Percentiles rank a stretch among this genome's conserved stretches.
Conservation (phyloP, 1,284 basidiomycete species). For the Ceratobasidium theobromae region DNA sequence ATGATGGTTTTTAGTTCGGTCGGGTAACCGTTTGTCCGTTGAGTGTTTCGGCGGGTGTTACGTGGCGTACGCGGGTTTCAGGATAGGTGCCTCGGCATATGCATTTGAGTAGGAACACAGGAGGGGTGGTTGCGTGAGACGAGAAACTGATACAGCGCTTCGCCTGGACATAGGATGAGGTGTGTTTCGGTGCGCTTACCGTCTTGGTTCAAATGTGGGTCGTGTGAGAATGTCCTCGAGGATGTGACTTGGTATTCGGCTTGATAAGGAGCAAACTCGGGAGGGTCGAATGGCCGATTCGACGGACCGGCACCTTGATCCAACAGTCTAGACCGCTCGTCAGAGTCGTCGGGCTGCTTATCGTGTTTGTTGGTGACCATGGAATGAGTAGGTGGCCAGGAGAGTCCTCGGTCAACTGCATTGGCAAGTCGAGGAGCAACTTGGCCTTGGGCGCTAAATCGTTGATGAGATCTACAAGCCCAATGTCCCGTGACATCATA, state of each 20-base stretch:
- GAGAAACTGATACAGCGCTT: slow-evolving; percentile 72
- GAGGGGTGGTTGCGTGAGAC: slow-evolving; percentile 56
- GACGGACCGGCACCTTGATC: too few species aligned
- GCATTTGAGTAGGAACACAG: slow-evolving; percentile 54
- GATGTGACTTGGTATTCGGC: slow-evolving; percentile 58
- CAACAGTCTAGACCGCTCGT: too few species aligned
- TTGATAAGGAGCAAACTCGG: slow-evolving; percentile 61
- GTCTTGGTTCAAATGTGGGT: slow-evolving; percentile 69
- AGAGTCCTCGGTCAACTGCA: too few species aligned
- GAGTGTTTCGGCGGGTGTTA: slow-evolving; percentile 42
- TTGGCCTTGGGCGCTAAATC: too few species aligned
- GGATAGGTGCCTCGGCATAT: slow-evolving; percentile 59
- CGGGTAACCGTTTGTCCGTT: slow-evolving; percentile 3
- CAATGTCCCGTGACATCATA: too few species aligned
- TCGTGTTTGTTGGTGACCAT: too few species aligned
- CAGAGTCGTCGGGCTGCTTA: too few species aligned
- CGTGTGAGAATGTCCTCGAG: slow-evolving; percentile 61
- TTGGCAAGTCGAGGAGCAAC: too few species aligned
- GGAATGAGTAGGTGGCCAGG: too few species aligned
- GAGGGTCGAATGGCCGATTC: too few species aligned
- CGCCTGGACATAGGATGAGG: slow-evolving; percentile 49
- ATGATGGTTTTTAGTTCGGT: slow-evolving; percentile 51
- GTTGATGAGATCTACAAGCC: too few species aligned
- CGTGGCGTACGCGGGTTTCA: slow-evolving; percentile 56
- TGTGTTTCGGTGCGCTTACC: slow-evolving; percentile 45